Conservation (phyloP, 768 basidiomycete genomes). For the Psilocybe tampanensis region DNA sequence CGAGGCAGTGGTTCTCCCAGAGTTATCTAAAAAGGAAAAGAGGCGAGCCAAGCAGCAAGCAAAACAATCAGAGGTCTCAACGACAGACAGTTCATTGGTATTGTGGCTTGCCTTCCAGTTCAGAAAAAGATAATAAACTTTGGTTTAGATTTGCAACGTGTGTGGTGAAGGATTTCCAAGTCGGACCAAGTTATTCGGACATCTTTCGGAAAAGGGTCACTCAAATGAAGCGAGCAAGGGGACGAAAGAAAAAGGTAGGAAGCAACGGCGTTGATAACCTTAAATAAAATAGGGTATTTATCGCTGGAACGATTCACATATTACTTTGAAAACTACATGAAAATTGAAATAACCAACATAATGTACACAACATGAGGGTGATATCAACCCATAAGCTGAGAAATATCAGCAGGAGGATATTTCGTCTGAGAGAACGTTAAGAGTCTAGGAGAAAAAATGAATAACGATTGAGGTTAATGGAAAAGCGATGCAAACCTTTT, state of each 20-base stretch:
- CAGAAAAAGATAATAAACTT: neutral
- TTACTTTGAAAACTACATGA: neutral
- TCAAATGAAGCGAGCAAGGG: slow-evolving; percentile 43
- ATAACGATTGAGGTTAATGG: neutral
- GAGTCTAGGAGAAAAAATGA: slow-evolving; percentile 51
- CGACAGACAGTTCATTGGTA: slow-evolving; percentile 1
- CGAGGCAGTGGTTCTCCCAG: slow-evolving; percentile 10
- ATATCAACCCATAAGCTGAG: slow-evolving; percentile 85
- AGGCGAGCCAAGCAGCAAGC: slow-evolving; percentile 70
- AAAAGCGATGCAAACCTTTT: slow-evolving; percentile 69
- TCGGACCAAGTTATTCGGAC: slow-evolving; percentile 74
- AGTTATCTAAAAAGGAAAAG: slow-evolving; percentile 76
- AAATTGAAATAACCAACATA: neutral
- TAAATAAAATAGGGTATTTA: neutral
- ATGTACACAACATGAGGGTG: neutral
- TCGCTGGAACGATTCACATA: neutral
- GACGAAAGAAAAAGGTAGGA: slow-evolving; percentile 16
- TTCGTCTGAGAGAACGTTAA: slow-evolving; percentile 96
- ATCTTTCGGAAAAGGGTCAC: slow-evolving; percentile 73
- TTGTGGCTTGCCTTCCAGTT: neutral
- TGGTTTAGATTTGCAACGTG: slow-evolving; percentile 58
- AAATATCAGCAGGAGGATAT: slow-evolving; percentile 90
- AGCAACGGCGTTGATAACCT: slow-evolving; percentile 16
- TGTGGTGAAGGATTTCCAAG: slow-evolving; percentile 66
- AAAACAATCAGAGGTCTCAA: slow-evolving; percentile 32